Conservation (phyloP, 148 eudicot genomes). For the Limonium bicolor region DNA sequence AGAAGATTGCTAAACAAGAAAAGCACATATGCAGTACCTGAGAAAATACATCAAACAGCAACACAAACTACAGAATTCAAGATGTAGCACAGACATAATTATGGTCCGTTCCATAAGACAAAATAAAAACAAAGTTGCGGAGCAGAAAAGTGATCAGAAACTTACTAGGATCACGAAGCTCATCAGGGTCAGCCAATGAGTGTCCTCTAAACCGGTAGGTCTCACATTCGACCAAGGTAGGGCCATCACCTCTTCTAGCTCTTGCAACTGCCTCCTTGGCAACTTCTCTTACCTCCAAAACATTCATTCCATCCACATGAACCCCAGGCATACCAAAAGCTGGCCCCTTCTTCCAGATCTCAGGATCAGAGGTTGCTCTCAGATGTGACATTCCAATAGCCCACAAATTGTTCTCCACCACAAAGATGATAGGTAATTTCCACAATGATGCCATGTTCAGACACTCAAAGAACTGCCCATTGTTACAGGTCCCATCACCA, state of each 20-base stretch:
- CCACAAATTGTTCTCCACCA: conserved; percentile 96
- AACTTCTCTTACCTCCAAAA: conserved; percentile 87
- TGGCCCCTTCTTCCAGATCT: conserved; percentile 93
- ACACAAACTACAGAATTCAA: too few relatives aligned
- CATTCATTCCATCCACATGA: conserved; percentile 98
- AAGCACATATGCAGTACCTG: too few relatives aligned
- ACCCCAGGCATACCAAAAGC: conserved; percentile 96
- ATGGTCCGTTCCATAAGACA: too few relatives aligned
- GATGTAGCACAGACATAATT: too few relatives aligned
- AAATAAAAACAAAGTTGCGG: too few relatives aligned
- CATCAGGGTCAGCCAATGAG: conserved; percentile 99
- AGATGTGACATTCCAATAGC: conserved; percentile 98
- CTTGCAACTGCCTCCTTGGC: conserved; percentile 72
- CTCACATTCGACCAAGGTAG: conserved; percentile 90
- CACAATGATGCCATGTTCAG: conserved; percentile 96
- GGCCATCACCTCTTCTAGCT: conserved; percentile 96
- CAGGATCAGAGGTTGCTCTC: conserved; percentile 88
- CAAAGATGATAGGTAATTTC: conserved; percentile 91
- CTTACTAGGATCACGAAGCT: conserved; percentile 94
- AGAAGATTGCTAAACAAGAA: too few relatives aligned
- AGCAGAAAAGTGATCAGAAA: too few relatives aligned
- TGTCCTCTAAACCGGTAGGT: conserved; percentile 95
- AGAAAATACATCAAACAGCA: too few relatives aligned
- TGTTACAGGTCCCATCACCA: conserved; percentile 90
- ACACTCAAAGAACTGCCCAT: conserved; percentile 96